Evolutionary conservation across 495 filamentous ascomycete species (phyloP).

Genomic region (Penicillium steckii): DNA sequence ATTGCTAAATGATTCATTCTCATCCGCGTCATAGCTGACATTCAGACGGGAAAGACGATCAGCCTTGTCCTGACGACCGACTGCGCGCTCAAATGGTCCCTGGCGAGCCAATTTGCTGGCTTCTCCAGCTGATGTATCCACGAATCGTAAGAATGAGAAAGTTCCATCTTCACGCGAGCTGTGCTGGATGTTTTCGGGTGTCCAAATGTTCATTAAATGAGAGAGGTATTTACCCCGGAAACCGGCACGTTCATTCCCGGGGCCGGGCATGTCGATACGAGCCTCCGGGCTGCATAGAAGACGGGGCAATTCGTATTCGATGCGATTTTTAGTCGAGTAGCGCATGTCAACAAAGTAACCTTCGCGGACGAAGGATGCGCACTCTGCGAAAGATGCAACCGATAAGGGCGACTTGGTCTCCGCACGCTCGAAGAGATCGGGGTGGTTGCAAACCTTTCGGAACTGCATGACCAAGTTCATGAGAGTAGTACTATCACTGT

Average conservation of each 20-base stretch:
- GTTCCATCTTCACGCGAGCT: constrained; percentile 53
- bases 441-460: constrained; percentile 98
- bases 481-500: constrained; percentile 88
- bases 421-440: constrained; percentile 92
- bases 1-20: constrained; percentile 38
- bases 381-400: constrained; percentile 83
- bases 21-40: constrained; percentile 59
- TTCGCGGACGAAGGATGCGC: constrained; percentile 90
- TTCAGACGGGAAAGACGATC: constrained; percentile 52
- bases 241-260: constrained; percentile 70
- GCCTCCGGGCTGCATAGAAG: constrained; percentile 75
- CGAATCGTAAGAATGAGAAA: constrained; percentile 91
- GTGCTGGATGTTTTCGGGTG: constrained; percentile 70
- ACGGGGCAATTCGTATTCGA: constrained; percentile 79
- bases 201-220: constrained; percentile 87
- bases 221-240: constrained; percentile 71
- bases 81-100: constrained; percentile 63
- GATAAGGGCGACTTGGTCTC: constrained; percentile 87
- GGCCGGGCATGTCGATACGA: constrained; percentile 71
- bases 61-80: constrained; percentile 46
- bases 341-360: constrained; percentile 73
- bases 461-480: constrained; percentile 99
- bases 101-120: constrained; percentile 63
- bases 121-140: constrained; percentile 73
- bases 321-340: constrained; percentile 84